phyloP scores from a whole-genome alignment of 2,329 filamentous ascomycete species.

The Knufia petricola region DNA sequence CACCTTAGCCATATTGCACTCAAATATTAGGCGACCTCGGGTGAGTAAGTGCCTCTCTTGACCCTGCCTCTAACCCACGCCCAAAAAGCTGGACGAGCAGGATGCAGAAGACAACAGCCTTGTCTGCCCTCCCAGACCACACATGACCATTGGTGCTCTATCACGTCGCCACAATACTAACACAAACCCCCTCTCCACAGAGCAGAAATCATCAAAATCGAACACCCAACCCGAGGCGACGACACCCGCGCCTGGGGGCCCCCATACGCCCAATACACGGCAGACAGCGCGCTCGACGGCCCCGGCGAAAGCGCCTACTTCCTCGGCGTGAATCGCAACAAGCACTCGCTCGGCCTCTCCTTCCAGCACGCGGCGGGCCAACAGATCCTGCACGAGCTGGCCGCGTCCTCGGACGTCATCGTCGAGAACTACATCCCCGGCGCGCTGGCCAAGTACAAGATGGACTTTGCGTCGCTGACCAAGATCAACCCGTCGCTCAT shows the following conservation, averaged over 20 bases:
- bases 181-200: slow-evolving; percentile 35
- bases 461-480: slow-evolving; percentile 75
- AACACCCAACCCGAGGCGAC: slow-evolving; percentile 83
- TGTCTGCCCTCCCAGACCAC: too few species aligned
- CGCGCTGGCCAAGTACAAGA: slow-evolving; percentile 68
- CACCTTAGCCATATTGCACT: slow-evolving; percentile 77
- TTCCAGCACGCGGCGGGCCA: slow-evolving; percentile 80
- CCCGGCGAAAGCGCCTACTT: slow-evolving; percentile 94
- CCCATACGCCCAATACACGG: slow-evolving; percentile 70
- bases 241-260: slow-evolving; percentile 96
- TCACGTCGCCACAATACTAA: too few species aligned
- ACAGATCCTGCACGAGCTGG: slow-evolving; percentile 76
- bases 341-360: slow-evolving; percentile 84
- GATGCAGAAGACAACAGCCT: too few species aligned
- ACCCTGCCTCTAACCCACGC: slow-evolving; percentile 4
- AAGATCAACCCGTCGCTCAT: slow-evolving; percentile 78
- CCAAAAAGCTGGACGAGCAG: slow-evolving; percentile 4
- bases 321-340: slow-evolving; percentile 89
- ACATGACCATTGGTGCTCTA: too few species aligned
- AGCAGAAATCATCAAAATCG: slow-evolving; percentile 93
- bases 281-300: neutral
- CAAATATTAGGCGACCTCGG: slow-evolving; percentile 94
- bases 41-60: slow-evolving; percentile 46
- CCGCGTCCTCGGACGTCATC: slow-evolving; percentile 75
- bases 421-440: slow-evolving; percentile 96